Conservation (phyloP, 139 green algal genomes). For the Volvox reticuliferus region DNA sequence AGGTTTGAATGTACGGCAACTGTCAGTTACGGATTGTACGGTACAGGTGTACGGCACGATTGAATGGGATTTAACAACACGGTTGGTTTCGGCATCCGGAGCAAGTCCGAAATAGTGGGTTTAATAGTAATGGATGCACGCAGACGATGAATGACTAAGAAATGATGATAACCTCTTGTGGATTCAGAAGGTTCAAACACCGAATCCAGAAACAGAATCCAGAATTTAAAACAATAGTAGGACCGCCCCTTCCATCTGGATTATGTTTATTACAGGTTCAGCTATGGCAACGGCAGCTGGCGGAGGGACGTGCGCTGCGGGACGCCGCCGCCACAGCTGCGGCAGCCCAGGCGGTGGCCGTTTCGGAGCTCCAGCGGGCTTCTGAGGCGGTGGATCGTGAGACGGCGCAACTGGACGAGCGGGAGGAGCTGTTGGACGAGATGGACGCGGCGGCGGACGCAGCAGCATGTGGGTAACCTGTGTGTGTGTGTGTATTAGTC, state of each 20-base stretch:
- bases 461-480: neutral
- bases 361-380: neutral
- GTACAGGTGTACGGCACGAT: too few relatives aligned
- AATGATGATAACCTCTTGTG: too few relatives aligned
- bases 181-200: too few relatives aligned
- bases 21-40: too few relatives aligned
- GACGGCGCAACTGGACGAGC: neutral
- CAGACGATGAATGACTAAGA: too few relatives aligned
- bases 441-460: slow-evolving; percentile 17
- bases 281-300: slow-evolving; percentile 6
- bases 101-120: too few relatives aligned
- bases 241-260: too few relatives aligned
- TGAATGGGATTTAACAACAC: too few relatives aligned
- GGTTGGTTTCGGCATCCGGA: too few relatives aligned
- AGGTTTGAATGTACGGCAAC: neutral
- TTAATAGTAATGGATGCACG: too few relatives aligned
- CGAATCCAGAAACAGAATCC: too few relatives aligned
- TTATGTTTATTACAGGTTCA: neutral
- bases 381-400: neutral
- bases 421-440: slow-evolving; percentile 12
- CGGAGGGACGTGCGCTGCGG: neutral
- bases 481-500: neutral
- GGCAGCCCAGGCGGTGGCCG: neutral
- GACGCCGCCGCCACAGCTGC: neutral
- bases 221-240: too few relatives aligned